Evolutionary conservation across 805 yeast species (phyloP).

Genomic region (Pichia exigua): DNA sequence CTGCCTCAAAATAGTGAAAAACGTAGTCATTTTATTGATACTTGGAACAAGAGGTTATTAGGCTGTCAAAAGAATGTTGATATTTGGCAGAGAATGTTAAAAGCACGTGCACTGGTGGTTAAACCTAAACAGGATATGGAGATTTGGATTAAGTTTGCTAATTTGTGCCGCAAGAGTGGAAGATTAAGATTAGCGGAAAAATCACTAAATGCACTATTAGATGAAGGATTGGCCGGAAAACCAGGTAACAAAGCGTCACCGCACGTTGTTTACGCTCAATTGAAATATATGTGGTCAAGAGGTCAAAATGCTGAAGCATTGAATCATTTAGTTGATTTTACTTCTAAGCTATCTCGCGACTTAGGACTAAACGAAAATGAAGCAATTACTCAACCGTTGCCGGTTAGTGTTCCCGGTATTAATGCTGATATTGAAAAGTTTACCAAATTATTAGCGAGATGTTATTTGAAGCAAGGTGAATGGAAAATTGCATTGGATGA

Average conservation of each 20-base stretch:
- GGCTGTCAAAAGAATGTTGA: conserved; percentile 97
- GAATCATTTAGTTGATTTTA: conserved; percentile 77
- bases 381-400: conserved; percentile 77
- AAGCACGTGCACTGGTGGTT: conserved; percentile 87
- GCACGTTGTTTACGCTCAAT: conserved; percentile 92
- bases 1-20: conserved; percentile 78
- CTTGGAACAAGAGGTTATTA: conserved; percentile 87
- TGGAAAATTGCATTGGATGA: conserved; percentile 85
- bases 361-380: conserved; percentile 82
- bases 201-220: conserved; percentile 71
- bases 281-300: conserved; percentile 95
- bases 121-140: conserved; percentile 95
- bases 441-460: conserved; percentile 80
- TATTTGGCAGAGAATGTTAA: conserved; percentile 95
- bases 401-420: conserved; percentile 62
- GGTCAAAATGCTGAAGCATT: conserved; percentile 85
- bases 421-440: conserved; percentile 74
- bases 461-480: conserved; percentile 96
- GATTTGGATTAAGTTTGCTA: conserved; percentile 97
- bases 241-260: conserved; percentile 76
- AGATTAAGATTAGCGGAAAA: conserved; percentile 88
- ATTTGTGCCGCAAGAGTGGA: conserved; percentile 89
- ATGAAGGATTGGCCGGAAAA: conserved; percentile 42
- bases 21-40: conserved; percentile 69
- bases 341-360: conserved; percentile 84